phyloP scores from a whole-genome alignment of 208 protist species.

The Trypanosoma rangeli region DNA sequence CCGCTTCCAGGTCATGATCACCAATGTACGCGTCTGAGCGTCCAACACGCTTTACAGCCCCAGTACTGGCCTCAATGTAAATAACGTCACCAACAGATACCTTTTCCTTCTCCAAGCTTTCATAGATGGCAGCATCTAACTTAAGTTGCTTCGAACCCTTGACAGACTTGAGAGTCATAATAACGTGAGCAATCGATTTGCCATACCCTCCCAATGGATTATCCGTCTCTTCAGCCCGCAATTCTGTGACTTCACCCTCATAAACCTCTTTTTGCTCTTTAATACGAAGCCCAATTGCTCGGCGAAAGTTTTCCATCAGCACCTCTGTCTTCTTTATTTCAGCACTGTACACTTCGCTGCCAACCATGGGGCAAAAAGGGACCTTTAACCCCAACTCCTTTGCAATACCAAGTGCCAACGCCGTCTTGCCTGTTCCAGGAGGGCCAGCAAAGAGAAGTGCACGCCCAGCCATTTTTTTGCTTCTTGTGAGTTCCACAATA shows the following conservation, averaged over 20 bases:
- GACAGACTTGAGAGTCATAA: constrained; percentile 98
- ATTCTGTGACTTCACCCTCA: constrained; percentile 98
- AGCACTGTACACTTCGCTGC: constrained; percentile 99
- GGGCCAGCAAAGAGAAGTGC: constrained; percentile 99
- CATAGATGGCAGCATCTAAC: constrained; percentile 99
- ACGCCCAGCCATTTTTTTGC: constrained; percentile 99
- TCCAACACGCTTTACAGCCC: constrained; percentile 97
- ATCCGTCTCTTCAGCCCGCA: constrained; percentile 98
- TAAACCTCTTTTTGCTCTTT: constrained; percentile 99
- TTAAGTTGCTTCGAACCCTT: constrained; percentile 99
- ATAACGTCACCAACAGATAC: constrained; percentile 99
- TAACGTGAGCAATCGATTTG: constrained; percentile 98
- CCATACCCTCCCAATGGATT: constrained; percentile 98
- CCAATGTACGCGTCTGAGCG: constrained; percentile 95
- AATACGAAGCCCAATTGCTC: constrained; percentile 99
- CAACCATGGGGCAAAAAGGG: constrained; percentile 99
- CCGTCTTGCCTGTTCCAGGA: constrained; percentile 98
- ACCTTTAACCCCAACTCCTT: constrained; percentile 99
- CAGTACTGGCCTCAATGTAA: constrained; percentile 99
- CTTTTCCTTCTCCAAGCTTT: constrained; percentile 99
- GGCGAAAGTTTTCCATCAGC: constrained; percentile 99
- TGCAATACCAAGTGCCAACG: constrained; percentile 97
- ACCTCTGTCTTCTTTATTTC: constrained; percentile 99
- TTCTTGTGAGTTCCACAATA: constrained; percentile 98
- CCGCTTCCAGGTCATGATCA: constrained; percentile 98